These are phyloP conservation scores for Chlorella sp. DNA, from an alignment of 139 green algal genomes.

Conservation along the genomic window DNA sequence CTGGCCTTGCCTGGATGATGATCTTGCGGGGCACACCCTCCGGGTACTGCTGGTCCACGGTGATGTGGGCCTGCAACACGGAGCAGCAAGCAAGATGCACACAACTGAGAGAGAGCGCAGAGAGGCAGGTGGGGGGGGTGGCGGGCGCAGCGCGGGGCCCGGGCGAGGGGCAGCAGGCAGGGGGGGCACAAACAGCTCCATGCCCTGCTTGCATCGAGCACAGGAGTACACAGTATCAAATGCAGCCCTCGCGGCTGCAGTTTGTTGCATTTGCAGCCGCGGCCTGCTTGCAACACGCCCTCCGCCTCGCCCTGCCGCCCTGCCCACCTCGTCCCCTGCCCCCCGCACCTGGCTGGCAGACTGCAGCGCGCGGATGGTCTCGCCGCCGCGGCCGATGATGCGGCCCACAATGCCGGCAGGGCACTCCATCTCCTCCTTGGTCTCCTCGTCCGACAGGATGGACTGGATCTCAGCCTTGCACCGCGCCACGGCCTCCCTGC, in stretches of 20 bases:
- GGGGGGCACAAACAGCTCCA: background rate
- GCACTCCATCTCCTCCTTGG: slow-evolving; percentile 66
- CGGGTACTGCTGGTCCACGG: slow-evolving; percentile 62
- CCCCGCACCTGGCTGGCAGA: slow-evolving; percentile 58
- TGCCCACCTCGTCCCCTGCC: background rate
- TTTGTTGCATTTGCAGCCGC: too few species aligned
- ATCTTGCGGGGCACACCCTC: slow-evolving; percentile 69
- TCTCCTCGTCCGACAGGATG: slow-evolving; percentile 53
- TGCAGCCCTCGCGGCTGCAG: too few species aligned
- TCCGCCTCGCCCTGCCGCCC: too few species aligned
- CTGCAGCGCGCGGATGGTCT: slow-evolving; percentile 98
- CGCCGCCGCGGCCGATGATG: slow-evolving; percentile 94
- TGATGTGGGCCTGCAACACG: slow-evolving; percentile 42
- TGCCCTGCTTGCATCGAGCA: background rate
- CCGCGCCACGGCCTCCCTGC: slow-evolving; percentile 22
- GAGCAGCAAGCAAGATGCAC: slow-evolving; percentile 7
- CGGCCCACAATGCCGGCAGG: slow-evolving; percentile 86
- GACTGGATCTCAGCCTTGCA: slow-evolving; percentile 25
- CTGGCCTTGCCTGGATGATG: slow-evolving; percentile 51
- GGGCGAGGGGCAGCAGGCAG: background rate
- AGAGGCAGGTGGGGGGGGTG: background rate
- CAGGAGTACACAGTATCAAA: too few species aligned
- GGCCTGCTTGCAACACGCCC: too few species aligned
- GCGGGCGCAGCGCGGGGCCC: too few species aligned
- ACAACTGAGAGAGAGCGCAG: background rate